Evolutionary conservation across 805 yeast genomes (phyloP).

Genomic region (Candida sithepensis): DNA sequence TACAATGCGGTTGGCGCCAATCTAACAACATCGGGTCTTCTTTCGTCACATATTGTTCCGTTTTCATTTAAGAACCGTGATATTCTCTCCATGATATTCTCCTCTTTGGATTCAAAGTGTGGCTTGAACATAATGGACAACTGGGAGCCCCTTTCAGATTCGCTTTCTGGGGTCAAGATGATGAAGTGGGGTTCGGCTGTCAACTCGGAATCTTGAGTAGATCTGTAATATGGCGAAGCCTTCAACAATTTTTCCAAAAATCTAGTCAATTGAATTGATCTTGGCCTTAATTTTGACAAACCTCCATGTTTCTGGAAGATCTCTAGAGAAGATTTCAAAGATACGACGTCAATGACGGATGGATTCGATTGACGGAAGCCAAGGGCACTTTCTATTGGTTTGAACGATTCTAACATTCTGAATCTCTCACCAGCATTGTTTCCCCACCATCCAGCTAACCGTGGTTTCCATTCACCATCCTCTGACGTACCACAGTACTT

Average conservation of each 20-base stretch:
- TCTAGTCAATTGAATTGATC: slow-evolving; percentile 55
- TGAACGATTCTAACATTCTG: slow-evolving; percentile 72
- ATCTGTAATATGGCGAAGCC: slow-evolving; percentile 43
- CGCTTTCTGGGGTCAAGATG: slow-evolving; percentile 69
- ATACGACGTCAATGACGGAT: slow-evolving; percentile 78
- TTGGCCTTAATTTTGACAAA: slow-evolving; percentile 48
- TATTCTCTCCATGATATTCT: slow-evolving; percentile 60
- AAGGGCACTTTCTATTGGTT: slow-evolving; percentile 80
- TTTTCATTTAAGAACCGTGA: slow-evolving; percentile 42
- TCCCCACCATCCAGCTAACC: slow-evolving; percentile 99
- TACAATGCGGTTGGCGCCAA: slow-evolving; percentile 86
- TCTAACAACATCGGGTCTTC: slow-evolving; percentile 87
- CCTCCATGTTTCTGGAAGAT: slow-evolving; percentile 63
- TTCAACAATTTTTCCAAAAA: slow-evolving; percentile 49
- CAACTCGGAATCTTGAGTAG: slow-evolving; percentile 20
- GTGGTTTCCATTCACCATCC: slow-evolving; percentile 42
- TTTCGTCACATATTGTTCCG: slow-evolving; percentile 82
- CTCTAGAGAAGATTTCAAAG: slow-evolving; percentile 64
- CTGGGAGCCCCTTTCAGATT: slow-evolving; percentile 72
- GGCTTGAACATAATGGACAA: slow-evolving; percentile 69
- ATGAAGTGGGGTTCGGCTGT: slow-evolving; percentile 42
- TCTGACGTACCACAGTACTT: slow-evolving; percentile 26
- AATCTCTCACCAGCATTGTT: slow-evolving; percentile 68
- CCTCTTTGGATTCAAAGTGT: slow-evolving; percentile 31
- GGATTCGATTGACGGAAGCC: slow-evolving; percentile 92